Evolutionary conservation across 2,329 filamentous ascomycete genomes (phyloP), one percentile per base, ranked within the genome.

Genomic region (Alternaria ethzedia): DNA sequence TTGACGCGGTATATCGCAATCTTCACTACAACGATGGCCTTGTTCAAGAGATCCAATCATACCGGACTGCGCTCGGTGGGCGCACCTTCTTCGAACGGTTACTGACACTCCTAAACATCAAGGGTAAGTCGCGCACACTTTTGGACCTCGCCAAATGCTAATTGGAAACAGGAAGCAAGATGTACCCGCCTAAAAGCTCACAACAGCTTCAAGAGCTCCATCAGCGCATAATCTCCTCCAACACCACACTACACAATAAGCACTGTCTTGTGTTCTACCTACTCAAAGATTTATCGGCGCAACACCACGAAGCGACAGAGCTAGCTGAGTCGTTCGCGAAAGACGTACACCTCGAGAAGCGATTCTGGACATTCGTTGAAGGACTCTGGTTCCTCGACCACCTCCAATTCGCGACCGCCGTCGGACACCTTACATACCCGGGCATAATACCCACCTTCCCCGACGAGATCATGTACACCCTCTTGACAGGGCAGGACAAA

Each of bases 201-300:
- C 84, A 83, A 63, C 87, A 89, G 45, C 85, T 96, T 28, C 87
- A 88, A 69, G 86, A 88, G 43, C 85, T 96, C 6, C 90, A 94
- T 80, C 83, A 88, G 65, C 87, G 89, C 63, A 89, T 97, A 67
- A 86, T 89, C 77, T 85, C 88, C 25, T 87, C 84, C 57, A 83
- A 82, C 52, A 88, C 90, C 70, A 87, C 90, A 8, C 85, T 88
- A 57, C 91, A 94, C 78, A 90, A 94, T 82, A 94, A 94, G 78
- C 88, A 94, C 69, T 92, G 93, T 17, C 86, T 96, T 51, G 84
- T 96, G 67, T 96, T 92, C 83, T 97, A 96, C 78, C 83, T 96
- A 43, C 86, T 96, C 4, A 90, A 93, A 73, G 92, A 96, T 77
- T 87, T 91, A 75, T 87, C 90, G 43, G 79, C 81, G 12, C 75